These are phyloP conservation scores for Suillus luteus DNA, from an alignment of 768 basidiomycete species.

Conservation along the genomic window DNA sequence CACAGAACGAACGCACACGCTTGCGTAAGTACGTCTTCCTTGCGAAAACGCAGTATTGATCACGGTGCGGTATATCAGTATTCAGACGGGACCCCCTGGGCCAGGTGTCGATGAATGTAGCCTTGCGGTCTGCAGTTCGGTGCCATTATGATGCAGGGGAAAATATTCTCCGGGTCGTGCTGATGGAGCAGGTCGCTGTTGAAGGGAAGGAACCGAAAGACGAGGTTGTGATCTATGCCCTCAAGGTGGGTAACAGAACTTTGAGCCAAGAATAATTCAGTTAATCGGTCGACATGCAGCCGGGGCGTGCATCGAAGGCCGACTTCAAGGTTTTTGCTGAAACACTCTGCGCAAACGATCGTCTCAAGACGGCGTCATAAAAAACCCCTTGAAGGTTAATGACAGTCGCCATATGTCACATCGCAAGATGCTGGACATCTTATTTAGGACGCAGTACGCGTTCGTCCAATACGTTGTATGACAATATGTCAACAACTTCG, in stretches of 20 bases:
- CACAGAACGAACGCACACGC: conserved; percentile 35
- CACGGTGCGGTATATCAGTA: conserved; percentile 42
- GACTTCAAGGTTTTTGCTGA: conserved; percentile 58
- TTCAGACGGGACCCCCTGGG: conserved; percentile 72
- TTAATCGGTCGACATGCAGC: conserved; percentile 20
- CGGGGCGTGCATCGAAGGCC: conserved; percentile 46
- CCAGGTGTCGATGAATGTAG: conserved; percentile 70
- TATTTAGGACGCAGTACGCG: background rate
- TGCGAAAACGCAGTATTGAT: conserved; percentile 19
- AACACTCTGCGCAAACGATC: conserved; percentile 42
- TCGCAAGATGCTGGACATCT: conserved; percentile 3
- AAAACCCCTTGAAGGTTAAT: background rate
- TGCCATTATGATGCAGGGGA: conserved; percentile 61
- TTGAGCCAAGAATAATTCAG: background rate
- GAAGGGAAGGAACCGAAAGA: conserved; percentile 27
- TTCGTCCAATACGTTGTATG: background rate
- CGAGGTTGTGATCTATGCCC: conserved; percentile 61
- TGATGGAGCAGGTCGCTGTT: conserved; percentile 47
- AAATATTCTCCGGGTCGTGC: conserved; percentile 52
- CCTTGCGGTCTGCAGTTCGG: conserved; percentile 53
- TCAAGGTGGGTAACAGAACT: conserved; percentile 49
- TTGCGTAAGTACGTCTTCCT: conserved; percentile 33
- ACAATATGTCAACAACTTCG: background rate
- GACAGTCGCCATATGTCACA: too few species aligned
- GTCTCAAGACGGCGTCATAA: conserved; percentile 19